These are phyloP conservation scores for Avena eriantha DNA, from an alignment of 176 grass and related monocot genomes.

Conservation along the genomic window DNA sequence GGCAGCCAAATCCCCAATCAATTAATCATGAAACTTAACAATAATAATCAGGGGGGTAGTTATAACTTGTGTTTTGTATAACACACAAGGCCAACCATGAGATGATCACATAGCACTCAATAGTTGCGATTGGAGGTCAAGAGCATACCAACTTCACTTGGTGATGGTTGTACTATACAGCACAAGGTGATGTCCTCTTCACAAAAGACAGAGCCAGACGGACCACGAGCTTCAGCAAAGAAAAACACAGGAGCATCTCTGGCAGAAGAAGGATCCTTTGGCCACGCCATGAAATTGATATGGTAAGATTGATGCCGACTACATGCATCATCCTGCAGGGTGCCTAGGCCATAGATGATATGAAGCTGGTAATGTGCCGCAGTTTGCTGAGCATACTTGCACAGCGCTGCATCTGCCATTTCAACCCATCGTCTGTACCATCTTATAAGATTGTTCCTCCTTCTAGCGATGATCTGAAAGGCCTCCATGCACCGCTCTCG, in stretches of 20 bases:
- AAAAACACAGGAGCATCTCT: constrained; percentile 16
- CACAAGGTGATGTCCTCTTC: constrained; percentile 34
- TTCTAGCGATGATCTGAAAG: not conserved
- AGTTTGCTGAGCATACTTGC: constrained; percentile 27
- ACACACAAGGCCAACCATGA: not conserved
- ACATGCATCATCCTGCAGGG: not conserved
- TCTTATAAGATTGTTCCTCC: not conserved
- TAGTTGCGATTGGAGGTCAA: not conserved
- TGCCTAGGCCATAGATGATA: not conserved
- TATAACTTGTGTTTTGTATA: not conserved
- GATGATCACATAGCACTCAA: not conserved
- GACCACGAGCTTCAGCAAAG: constrained; percentile 37
- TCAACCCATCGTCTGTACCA: not conserved
- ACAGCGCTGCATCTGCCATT: constrained; percentile 26
- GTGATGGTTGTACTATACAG: constrained; percentile 8
- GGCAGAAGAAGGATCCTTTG: not conserved
- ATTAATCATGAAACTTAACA: not conserved
- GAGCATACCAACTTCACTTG: constrained; percentile 32
- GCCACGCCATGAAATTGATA: constrained; percentile 43
- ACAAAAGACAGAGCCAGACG: not conserved
- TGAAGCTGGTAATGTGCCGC: constrained; percentile 22
- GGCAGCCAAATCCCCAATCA: not conserved
- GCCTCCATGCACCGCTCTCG: not conserved
- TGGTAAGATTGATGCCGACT: not conserved
- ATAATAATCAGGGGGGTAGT: not conserved